Evolutionary conservation across 345 rosid genomes (phyloP).

Genomic region (Abelmoschus esculentus): DNA sequence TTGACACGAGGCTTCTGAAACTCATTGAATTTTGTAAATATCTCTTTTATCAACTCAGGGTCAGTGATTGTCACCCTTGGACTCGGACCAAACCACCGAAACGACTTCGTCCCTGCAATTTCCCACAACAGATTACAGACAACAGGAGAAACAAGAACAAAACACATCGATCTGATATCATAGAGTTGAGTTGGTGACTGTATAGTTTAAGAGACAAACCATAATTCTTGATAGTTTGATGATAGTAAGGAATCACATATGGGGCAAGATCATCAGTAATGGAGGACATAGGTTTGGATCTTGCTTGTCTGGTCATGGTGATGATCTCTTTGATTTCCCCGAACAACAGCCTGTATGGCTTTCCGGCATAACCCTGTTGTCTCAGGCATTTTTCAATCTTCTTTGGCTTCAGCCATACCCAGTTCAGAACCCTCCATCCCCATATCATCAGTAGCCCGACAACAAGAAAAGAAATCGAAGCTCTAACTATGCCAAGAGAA

Average conservation of each 20-base stretch:
- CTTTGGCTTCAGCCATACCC: slow-evolving; percentile 45
- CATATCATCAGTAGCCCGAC: not conserved
- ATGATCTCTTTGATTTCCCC: slow-evolving; percentile 36
- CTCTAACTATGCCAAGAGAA: not conserved
- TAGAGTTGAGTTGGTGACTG: not conserved
- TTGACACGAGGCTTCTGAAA: slow-evolving; percentile 27
- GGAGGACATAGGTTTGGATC: slow-evolving; percentile 26
- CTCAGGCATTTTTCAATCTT: slow-evolving; percentile 33
- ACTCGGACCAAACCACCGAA: slow-evolving; percentile 36
- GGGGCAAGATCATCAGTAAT: slow-evolving; percentile 26
- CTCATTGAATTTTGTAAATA: slow-evolving; percentile 24
- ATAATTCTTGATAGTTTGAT: slow-evolving; percentile 26
- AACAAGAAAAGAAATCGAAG: not conserved
- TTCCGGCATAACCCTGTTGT: slow-evolving; percentile 38
- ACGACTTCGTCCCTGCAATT: slow-evolving; percentile 31
- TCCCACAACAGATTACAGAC: not conserved
- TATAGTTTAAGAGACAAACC: slow-evolving; percentile 18
- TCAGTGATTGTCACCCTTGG: slow-evolving; percentile 37
- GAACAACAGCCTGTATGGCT: slow-evolving; percentile 28
- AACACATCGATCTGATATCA: not conserved
- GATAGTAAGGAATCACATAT: slow-evolving; percentile 31
- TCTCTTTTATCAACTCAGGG: slow-evolving; percentile 31
- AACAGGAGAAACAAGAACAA: not conserved
- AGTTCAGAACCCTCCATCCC: slow-evolving; percentile 2
- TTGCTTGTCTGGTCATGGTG: slow-evolving; percentile 28